phyloP scores from a whole-genome alignment of 352 stramenopile species.

The Phytophthora foliorum region DNA sequence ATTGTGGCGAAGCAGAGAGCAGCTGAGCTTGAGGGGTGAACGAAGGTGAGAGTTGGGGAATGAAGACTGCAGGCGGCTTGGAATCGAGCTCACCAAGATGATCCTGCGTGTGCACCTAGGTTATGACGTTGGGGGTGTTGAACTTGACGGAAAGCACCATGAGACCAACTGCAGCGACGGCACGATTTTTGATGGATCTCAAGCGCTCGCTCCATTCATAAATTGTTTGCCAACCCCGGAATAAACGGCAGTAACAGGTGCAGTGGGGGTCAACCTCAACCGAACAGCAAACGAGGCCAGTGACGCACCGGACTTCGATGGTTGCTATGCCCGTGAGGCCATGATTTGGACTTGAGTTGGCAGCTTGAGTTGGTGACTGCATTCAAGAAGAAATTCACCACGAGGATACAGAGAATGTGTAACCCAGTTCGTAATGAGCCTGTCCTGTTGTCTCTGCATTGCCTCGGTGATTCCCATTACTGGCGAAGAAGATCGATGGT shows the following conservation, averaged over 20 bases:
- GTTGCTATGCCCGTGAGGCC: background rate
- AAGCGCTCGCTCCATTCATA: background rate
- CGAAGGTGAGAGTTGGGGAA: conserved; percentile 31
- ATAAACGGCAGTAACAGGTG: conserved; percentile 7
- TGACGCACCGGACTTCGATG: conserved; percentile 3
- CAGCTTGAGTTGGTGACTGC: no score
- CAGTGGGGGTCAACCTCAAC: background rate
- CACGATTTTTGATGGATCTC: conserved; percentile 11
- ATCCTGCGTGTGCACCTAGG: background rate
- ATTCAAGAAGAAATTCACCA: background rate
- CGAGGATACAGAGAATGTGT: background rate
- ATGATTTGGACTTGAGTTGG: background rate
- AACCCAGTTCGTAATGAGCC: background rate
- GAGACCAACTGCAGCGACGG: conserved; percentile 6
- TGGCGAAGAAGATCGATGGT: background rate
- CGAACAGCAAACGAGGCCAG: conserved; percentile 5
- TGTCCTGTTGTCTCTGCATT: background rate
- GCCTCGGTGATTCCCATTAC: no score
- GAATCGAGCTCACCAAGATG: conserved; percentile 21
- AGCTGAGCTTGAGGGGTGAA: background rate
- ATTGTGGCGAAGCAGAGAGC: conserved; percentile 6
- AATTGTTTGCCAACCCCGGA: background rate
- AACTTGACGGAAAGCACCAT: conserved; percentile 14
- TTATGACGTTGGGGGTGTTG: background rate
- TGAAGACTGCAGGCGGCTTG: conserved; percentile 9